phyloP scores from a whole-genome alignment of 768 basidiomycete species.

The Pisolithus tinctorius region DNA sequence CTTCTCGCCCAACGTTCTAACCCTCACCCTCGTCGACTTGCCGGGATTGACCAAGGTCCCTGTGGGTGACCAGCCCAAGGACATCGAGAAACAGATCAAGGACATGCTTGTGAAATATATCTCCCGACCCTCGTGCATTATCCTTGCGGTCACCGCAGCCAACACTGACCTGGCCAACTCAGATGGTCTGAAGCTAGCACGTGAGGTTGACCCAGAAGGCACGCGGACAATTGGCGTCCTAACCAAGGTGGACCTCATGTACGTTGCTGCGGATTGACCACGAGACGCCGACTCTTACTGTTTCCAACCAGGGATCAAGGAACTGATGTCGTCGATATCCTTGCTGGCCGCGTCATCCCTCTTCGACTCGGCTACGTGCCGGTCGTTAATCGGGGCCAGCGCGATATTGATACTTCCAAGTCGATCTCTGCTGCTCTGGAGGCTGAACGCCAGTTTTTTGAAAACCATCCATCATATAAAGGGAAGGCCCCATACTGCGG shows the following conservation, averaged over 20 bases:
- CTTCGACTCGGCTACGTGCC: constrained; percentile 96
- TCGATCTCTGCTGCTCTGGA: constrained; percentile 83
- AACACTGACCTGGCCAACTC: constrained; percentile 98
- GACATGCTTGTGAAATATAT: constrained; percentile 98
- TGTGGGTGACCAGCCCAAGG: constrained; percentile 92
- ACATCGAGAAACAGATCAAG: constrained; percentile 95
- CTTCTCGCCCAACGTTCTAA: constrained; percentile 95
- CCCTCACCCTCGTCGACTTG: constrained; percentile 94
- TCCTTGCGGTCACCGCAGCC: constrained; percentile 92
- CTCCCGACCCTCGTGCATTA: constrained; percentile 90
- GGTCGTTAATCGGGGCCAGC: constrained; percentile 96
- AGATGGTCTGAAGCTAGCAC: constrained; percentile 91
- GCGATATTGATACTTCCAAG: constrained; percentile 90
- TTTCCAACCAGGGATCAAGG: constrained; percentile 72
- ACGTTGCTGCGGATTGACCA: constrained; percentile 26
- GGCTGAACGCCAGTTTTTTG: constrained; percentile 87
- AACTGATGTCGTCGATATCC: constrained; percentile 97
- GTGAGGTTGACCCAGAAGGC: constrained; percentile 97
- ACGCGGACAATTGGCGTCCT: constrained; percentile 96
- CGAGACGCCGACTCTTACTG: constrained; percentile 2
- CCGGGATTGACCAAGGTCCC: constrained; percentile 95
- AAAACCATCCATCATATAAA: constrained; percentile 89
- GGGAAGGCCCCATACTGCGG: constrained; percentile 95
- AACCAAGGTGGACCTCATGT: constrained; percentile 99
- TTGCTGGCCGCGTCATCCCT: constrained; percentile 95